A percentile compares a stretch with the other conserved stretches of the same genome.
These are phyloP conservation scores for Colletotrichum spinosum DNA, from an alignment of 2,329 filamentous ascomycete genomes.

Conservation along the genomic window DNA sequence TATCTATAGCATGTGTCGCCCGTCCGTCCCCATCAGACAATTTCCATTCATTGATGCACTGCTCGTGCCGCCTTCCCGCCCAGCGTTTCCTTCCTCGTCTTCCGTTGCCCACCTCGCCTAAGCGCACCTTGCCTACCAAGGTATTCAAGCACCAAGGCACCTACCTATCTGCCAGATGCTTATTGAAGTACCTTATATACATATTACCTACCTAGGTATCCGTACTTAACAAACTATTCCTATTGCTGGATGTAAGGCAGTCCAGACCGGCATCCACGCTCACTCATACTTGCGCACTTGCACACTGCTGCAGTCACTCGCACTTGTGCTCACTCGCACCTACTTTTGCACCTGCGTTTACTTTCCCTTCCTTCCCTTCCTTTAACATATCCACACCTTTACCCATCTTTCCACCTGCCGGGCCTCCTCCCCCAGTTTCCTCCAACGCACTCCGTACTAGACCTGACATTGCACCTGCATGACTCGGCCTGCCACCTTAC, in stretches of 20 bases:
- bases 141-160: no score
- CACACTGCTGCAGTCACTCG: not conserved
- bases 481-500: slow-evolving; percentile 28
- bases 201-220: no score
- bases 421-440: slow-evolving; percentile 29
- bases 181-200: no score
- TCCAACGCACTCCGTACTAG: slow-evolving; percentile 3
- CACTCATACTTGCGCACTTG: slow-evolving; percentile 13
- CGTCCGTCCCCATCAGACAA: no score
- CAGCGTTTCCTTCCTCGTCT: slow-evolving; percentile 7
- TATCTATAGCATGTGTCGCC: no score
- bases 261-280: not conserved
- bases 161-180: no score
- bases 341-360: slow-evolving; percentile 9
- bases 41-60: no score
- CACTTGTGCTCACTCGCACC: not conserved
- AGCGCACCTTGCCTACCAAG: no score
- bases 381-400: slow-evolving; percentile 24
- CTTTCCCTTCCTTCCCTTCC: slow-evolving; percentile 20
- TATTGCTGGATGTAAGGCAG: no score
- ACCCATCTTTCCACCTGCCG: slow-evolving; percentile 27
- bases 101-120: slow-evolving; percentile 1
- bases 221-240: no score
- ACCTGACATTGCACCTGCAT: slow-evolving; percentile 20
- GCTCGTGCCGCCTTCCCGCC: no score